Evolutionary conservation across 2,329 filamentous ascomycete species (phyloP), one percentile per base, ranked within the genome.

Genomic region (Cytospora piceicola): DNA sequence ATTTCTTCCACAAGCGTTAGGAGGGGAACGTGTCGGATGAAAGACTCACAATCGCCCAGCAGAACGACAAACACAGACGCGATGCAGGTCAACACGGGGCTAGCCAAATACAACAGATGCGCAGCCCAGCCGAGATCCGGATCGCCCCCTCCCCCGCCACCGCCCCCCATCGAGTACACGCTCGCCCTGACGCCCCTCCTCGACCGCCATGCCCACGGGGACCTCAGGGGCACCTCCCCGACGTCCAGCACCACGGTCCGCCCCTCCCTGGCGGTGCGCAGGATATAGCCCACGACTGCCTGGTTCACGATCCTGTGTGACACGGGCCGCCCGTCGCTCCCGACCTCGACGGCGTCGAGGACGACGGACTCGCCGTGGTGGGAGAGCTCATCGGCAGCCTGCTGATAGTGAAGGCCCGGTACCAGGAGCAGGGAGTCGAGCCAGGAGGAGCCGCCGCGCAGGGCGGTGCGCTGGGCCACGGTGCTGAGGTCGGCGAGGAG

Each of bases 331-430:
- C 75, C 75, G 55, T 57, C 6, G 30, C 61, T 39, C 72, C 71
- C 66, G 46, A 72, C 69, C 70, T 79, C 77, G 54, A 77, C 65
- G 72, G 80, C 65, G 73, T 80, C 75, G 78, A 80, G 6, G 78
- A 73, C 78, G 4, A 76, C 77, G 17, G 76, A 75, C 42, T 75
- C 76, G 63, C 82, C 79, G 3, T 78, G 74, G 3, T 78, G 74
- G 66, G 78, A 78, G 20, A 88, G 75, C 0, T 80, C 78, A 15
- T 84, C 79, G 12, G 85, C 85, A 4, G 81, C 79, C 70, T 88
- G 85, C 70, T 89, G 85, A 69, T 83, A 83, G 73, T 89, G 87
- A 59, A 89, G 72, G 0, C 87, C 87, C 0, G 87, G 87, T 2
- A 83, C 85, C 3, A 89, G 78, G 15, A 88, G 77, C 14, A 89